Conservation (phyloP, 192 early-diverging fungal genomes). For the Linderina pennispora region DNA sequence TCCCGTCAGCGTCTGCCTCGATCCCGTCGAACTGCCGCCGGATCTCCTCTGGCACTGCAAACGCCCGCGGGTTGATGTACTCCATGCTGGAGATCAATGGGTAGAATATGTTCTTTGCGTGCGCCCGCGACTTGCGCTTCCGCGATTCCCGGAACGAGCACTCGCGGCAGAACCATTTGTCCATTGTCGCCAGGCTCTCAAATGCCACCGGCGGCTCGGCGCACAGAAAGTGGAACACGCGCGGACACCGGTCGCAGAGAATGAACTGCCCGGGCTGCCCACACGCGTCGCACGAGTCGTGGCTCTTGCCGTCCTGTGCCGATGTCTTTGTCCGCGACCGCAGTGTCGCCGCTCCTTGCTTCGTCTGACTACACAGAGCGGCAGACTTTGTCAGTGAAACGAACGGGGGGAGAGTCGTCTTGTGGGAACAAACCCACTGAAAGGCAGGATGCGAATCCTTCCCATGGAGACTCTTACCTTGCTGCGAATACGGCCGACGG, state of each 20-base stretch:
- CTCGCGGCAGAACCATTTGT: slow-evolving; percentile 42
- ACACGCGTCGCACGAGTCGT: slow-evolving; percentile 43
- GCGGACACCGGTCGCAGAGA: slow-evolving; percentile 43
- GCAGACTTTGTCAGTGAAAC: no score
- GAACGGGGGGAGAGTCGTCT: no score
- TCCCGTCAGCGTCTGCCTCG: slow-evolving; percentile 31
- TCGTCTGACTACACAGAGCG: no score
- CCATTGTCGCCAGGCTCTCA: slow-evolving; percentile 23
- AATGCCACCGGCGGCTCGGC: slow-evolving; percentile 36
- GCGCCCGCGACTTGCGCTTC: slow-evolving; percentile 36
- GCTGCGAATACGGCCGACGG: no score
- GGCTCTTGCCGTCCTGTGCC: background rate
- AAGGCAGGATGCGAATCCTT: no score
- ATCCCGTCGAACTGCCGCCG: slow-evolving; percentile 41
- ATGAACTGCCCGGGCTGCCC: slow-evolving; percentile 40
- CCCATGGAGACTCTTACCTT: no score
- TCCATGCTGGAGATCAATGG: slow-evolving; percentile 31
- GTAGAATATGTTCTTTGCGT: slow-evolving; percentile 38
- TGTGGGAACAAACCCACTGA: no score
- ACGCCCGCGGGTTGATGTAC: slow-evolving; percentile 30
- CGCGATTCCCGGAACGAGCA: slow-evolving; percentile 18
- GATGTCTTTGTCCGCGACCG: slow-evolving; percentile 1
- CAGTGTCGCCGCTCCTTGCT: no score
- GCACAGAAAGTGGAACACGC: slow-evolving; percentile 42
- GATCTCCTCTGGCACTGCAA: slow-evolving; percentile 42